Conservation (phyloP, 1,284 basidiomycete genomes). For the Austroboletus niveus region DNA sequence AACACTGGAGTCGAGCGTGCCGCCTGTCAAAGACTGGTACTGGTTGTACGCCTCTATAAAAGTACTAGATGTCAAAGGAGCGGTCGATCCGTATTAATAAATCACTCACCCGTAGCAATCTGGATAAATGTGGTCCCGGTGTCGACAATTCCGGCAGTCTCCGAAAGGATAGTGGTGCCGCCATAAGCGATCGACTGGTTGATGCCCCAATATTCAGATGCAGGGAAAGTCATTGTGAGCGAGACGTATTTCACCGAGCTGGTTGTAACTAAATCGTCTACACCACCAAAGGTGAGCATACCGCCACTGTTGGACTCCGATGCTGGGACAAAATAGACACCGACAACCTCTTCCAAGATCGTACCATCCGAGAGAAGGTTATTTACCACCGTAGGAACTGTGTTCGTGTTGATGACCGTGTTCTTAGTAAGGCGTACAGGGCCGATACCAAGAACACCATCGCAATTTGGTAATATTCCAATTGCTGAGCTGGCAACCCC, state of each 20-base stretch:
- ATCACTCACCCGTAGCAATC: conserved; percentile 35
- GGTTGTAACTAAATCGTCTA: conserved; percentile 30
- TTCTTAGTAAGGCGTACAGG: conserved; percentile 51
- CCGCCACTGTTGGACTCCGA: conserved; percentile 36
- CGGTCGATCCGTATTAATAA: too few relatives aligned
- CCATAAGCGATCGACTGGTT: conserved; percentile 51
- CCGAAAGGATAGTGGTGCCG: conserved; percentile 34
- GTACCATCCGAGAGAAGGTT: conserved; percentile 41
- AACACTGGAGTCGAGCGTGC: conserved; percentile 36
- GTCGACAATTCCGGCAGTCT: conserved; percentile 53
- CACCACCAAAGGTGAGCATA: conserved; percentile 48
- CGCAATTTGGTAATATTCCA: conserved; percentile 43
- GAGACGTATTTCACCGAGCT: conserved; percentile 48
- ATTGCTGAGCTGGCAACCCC: conserved; percentile 46
- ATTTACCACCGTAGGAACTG: conserved; percentile 44
- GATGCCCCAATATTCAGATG: conserved; percentile 54
- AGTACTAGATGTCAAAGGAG: too few relatives aligned
- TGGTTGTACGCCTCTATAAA: conserved; percentile 43
- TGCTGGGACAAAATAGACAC: conserved; percentile 49
- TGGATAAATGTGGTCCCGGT: conserved; percentile 53
- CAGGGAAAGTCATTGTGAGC: conserved; percentile 49
- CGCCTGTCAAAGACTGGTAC: conserved; percentile 54
- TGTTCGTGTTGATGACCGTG: conserved; percentile 22
- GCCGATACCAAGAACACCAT: conserved; percentile 60
- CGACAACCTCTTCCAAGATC: conserved; percentile 45